These are phyloP conservation scores for Poa annua DNA, from an alignment of 176 grass and related monocot genomes.

Conservation along the genomic window DNA sequence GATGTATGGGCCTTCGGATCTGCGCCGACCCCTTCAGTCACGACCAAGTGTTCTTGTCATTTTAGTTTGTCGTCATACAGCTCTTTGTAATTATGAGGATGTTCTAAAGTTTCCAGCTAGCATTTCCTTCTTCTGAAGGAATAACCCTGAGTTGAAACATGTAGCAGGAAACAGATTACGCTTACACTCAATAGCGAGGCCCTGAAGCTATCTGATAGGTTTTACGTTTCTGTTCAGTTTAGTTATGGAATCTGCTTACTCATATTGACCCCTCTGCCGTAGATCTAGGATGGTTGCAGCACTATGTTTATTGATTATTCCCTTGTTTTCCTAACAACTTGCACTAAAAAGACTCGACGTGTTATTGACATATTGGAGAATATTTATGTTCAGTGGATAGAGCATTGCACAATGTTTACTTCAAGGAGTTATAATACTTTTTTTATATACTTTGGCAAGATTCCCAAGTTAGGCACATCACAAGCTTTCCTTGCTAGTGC, in stretches of 20 bases:
- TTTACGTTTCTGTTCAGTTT: background rate
- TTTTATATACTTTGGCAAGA: background rate
- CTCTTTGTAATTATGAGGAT: slow-evolving; percentile 61
- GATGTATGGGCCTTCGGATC: slow-evolving; percentile 19
- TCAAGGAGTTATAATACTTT: background rate
- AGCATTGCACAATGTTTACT: background rate
- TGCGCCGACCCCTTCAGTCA: slow-evolving; percentile 31
- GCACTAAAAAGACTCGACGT: background rate
- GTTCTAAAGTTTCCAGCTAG: slow-evolving; percentile 39
- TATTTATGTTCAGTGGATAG: background rate
- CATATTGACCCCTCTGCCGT: background rate
- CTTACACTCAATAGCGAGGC: slow-evolving; percentile 27
- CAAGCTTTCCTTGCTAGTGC: slow-evolving; percentile 7
- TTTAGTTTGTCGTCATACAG: slow-evolving; percentile 44
- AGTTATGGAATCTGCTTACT: background rate
- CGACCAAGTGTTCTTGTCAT: slow-evolving; percentile 11
- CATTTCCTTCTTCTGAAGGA: slow-evolving; percentile 38
- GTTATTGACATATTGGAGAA: background rate
- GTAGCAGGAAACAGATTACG: slow-evolving; percentile 39
- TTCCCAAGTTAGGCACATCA: slow-evolving; percentile 13
- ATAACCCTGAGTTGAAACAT: slow-evolving; percentile 30
- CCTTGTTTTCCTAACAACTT: background rate
- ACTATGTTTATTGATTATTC: background rate
- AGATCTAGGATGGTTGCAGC: slow-evolving; percentile 4
- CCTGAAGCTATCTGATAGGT: slow-evolving; percentile 17